Conservation (phyloP, 352 stramenopile genomes). For the Blastocystis sp. region DNA sequence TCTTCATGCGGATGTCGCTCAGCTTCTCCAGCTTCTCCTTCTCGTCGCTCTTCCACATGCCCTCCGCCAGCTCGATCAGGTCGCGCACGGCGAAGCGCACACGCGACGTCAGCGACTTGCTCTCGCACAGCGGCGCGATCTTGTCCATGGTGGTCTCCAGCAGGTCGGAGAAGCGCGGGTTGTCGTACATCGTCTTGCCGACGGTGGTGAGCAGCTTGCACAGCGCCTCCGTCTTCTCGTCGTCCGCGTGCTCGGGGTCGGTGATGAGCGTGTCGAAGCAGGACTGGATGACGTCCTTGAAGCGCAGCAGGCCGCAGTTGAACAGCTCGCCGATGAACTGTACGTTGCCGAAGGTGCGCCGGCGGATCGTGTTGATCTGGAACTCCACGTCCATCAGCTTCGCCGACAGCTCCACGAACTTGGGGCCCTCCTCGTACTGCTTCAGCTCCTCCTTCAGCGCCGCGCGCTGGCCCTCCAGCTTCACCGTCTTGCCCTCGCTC, state of each 20-base stretch:
- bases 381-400: constrained; percentile 79
- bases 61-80: constrained; percentile 85
- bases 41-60: constrained; percentile 87
- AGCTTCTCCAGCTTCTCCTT: constrained; percentile 89
- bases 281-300: constrained; percentile 31
- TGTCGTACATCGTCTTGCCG: constrained; percentile 76
- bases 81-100: constrained; percentile 92
- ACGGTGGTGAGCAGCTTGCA: constrained; percentile 85
- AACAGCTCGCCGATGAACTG: constrained; percentile 67
- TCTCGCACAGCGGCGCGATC: constrained; percentile 74
- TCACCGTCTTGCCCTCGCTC: constrained; percentile 51
- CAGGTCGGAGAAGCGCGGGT: constrained; percentile 71
- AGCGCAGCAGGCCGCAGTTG: constrained; percentile 58
- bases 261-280: constrained; percentile 67
- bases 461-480: constrained; percentile 81
- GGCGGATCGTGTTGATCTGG: constrained; percentile 80
- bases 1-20: constrained; percentile 88
- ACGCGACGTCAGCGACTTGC: constrained; percentile 75
- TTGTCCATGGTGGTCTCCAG: constrained; percentile 77
- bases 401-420: constrained; percentile 72
- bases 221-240: constrained; percentile 91
- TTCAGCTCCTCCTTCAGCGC: constrained; percentile 79
- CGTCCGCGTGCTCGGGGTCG: constrained; percentile 76
- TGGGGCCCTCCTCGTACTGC: constrained; percentile 78
- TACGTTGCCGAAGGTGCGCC: constrained; percentile 77